Percentiles rank a stretch among this genome's conserved stretches.
These are phyloP conservation scores for Helicocarpus griseus DNA, from an alignment of 2,329 filamentous ascomycete genomes.

Conservation along the genomic window DNA sequence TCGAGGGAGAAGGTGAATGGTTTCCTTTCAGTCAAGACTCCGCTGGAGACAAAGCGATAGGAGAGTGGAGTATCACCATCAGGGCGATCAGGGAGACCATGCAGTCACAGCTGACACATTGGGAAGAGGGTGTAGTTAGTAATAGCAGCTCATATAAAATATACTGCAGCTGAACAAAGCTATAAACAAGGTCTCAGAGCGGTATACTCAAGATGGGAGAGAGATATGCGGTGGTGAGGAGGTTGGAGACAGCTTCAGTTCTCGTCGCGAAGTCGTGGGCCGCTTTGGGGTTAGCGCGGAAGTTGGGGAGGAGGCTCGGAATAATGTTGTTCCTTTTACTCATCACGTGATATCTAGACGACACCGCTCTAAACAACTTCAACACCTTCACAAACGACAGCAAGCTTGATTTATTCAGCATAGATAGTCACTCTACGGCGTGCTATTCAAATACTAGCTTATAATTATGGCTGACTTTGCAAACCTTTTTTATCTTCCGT, in stretches of 20 bases:
- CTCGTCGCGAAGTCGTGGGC: background rate
- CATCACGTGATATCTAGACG: too few species aligned
- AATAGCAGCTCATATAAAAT: background rate
- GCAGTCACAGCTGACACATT: conserved; percentile 12
- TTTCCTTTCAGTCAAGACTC: conserved; percentile 2
- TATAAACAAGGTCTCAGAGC: background rate
- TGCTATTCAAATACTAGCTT: too few species aligned
- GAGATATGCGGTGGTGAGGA: background rate
- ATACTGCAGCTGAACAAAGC: background rate
- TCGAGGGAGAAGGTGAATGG: conserved; percentile 2
- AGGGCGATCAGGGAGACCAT: conserved; percentile 11
- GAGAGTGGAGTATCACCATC: conserved; percentile 15
- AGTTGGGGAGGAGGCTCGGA: too few species aligned
- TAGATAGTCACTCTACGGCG: too few species aligned
- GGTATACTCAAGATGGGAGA: background rate
- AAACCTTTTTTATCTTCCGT: too few species aligned
- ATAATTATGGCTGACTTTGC: too few species aligned
- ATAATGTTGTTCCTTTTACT: too few species aligned
- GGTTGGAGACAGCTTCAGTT: background rate
- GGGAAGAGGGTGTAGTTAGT: background rate
- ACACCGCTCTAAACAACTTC: too few species aligned
- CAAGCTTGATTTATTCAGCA: too few species aligned
- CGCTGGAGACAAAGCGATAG: conserved; percentile 4
- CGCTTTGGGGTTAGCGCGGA: too few species aligned
- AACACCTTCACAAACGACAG: too few species aligned